Evolutionary conservation across 306 rosid genomes (phyloP), one percentile per base, ranked within the genome.

Genomic region (Pyrus bretschneideri): DNA sequence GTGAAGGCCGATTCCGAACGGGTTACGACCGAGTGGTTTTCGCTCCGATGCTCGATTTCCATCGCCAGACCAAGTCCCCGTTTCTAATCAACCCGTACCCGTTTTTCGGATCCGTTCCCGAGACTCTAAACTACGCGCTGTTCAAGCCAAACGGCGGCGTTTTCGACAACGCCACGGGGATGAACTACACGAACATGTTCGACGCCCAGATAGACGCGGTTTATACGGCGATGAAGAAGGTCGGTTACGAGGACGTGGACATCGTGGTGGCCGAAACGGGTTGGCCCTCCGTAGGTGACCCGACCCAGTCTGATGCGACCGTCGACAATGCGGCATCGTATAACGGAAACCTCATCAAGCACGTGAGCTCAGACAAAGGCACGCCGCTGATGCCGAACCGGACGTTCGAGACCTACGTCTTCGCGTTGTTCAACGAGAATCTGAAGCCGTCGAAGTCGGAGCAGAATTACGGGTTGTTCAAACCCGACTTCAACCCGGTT

Each of bases 201-300:
- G 98, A 94, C 31, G 98, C 97, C 0, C 96, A 90, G 73, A 84
- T 94, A 86, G 98, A 94, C 61, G 94, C 96, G 59, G 89, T 93
- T 54, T 88, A 76, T 80, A 81, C 96, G 29, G 97, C 98, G n/a
- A 90, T 93, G 96, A 93, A 91, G 87, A 86, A 66, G 31, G 30
- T 91, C 13, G 98, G 97, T 0, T 91, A 86, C 49, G 91, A 77
- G 6, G 97, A 91, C 72, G 93, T 93, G 67, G 97, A 88, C 54
- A 19, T 91, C 2, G 88, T 88, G 8, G 87, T 93, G 9, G 97
- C 81, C 0, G 97, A 90, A 81, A 91, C 98, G 64, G 98, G 98
- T 19, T 93, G 97, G 98, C 96, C 97, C 0, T 87, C 93, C 3
- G 83, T 75, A 38, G 98, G 97, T 4, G 98, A 88, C 76, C 91